Base-by-base conservation (phyloP, 2,329 filamentous ascomycete genomes). In the Aspergillus fijiensis region DNA sequence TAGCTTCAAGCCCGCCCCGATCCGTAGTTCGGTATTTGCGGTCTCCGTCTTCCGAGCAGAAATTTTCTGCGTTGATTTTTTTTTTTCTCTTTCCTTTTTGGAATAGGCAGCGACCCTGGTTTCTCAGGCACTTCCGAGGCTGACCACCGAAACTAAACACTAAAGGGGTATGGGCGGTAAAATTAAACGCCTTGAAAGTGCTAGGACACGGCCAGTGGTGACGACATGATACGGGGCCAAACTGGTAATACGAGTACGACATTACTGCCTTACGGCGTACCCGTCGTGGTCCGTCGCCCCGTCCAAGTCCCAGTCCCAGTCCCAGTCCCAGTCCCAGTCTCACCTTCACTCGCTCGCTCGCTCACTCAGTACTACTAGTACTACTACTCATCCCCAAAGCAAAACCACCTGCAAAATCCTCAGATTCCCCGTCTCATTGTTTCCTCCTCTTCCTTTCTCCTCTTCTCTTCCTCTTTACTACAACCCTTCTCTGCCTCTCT, bases 161-260 rank as follows among this genome's bases (percentile, higher is more conserved):
- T 45, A 19, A 19, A 45, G 7, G 16, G 39, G 39, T 45, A 45
- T n/a, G 16, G 39, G 16, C 39, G 39, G 39, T 45, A 45, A 16
- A 23, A 23, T 45, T 12, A 45, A 19, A n/a, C 16, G 16, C 23
- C 19, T 42, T 16, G 21, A 49, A 54, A 35, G 48, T 35, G 42
- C 14, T 54, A 50, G 31, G 58, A 57, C 52, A 19, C 25, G 51
- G 49, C 55, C 64, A 65, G 65, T 52, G 49, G 60, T 73, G 70
- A 73, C 69, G 69, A 65, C 67, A 72, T 68, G 63, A 63, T 63
- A 65, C 62, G 35, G 45, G n/a, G 25, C 53, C 52, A 53, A 60
- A 70, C 63, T 54, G 33, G 70, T 71, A 71, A 70, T 73, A 72
- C 70, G 19, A 60, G 64, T 70, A 72, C 62, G n/a, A 27, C 39